These are phyloP conservation scores for Lactarius deliciosus DNA, from an alignment of 768 basidiomycete genomes.

Conservation along the genomic window DNA sequence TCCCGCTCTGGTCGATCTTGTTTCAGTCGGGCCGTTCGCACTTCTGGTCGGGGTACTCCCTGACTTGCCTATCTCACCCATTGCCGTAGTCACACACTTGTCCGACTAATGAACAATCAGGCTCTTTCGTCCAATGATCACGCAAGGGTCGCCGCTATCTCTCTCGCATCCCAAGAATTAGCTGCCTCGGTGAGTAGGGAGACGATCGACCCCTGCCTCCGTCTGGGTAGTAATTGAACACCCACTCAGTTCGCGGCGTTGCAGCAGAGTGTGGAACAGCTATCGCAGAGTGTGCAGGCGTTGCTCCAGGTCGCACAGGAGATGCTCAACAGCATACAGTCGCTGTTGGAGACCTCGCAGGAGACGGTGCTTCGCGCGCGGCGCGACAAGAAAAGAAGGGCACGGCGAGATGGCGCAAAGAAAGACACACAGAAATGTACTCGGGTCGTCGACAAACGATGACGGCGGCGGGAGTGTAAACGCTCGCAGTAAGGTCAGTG, in stretches of 20 bases:
- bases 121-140: constrained; percentile 7
- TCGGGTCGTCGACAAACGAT: not conserved
- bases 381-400: not conserved
- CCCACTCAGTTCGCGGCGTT: constrained; percentile 22
- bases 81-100: not conserved
- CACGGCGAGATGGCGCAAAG: not conserved
- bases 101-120: constrained; percentile 13
- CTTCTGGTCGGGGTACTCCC: not conserved
- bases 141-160: not conserved
- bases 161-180: not conserved
- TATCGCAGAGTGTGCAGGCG: constrained; percentile 15
- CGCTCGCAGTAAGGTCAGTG: not conserved
- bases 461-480: not conserved
- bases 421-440: not conserved
- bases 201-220: not conserved
- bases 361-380: not conserved
- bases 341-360: constrained; percentile 10
- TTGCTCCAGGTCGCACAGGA: constrained; percentile 11
- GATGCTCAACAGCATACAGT: constrained; percentile 15
- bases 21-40: not conserved
- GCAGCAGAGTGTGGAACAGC: constrained; percentile 25
- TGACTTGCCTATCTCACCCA: not conserved
- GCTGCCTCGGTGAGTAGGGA: constrained; percentile 13
- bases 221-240: not conserved
- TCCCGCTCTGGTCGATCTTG: not conserved